These are phyloP conservation scores for Ambrosia hybrid DNA, from an alignment of 140 eudicot genomes.

Conservation along the genomic window DNA sequence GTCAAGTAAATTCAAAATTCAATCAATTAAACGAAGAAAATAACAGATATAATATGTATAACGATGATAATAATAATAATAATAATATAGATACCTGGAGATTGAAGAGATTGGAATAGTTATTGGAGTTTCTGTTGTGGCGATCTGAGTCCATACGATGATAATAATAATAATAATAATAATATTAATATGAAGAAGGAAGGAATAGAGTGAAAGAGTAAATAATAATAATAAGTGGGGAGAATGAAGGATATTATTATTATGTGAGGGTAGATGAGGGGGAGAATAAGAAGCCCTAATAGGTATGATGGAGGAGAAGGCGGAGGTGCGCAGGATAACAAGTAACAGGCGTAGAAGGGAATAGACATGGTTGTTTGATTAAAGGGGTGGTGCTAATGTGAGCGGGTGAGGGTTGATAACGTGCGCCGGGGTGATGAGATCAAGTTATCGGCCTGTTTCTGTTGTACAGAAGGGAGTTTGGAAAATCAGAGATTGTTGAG, in stretches of 20 bases:
- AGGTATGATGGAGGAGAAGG: constrained; percentile 53
- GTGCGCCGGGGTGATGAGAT: constrained; percentile 32
- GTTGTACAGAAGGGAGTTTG: constrained; percentile 10
- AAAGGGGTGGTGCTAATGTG: constrained; percentile 35
- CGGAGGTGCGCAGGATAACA: constrained; percentile 45
- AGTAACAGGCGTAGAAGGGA: constrained; percentile 22
- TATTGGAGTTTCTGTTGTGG: constrained; percentile 37
- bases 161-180: too few species aligned
- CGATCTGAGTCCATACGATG: constrained; percentile 57
- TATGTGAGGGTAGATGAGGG: constrained; percentile 12
- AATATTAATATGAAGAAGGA: constrained; percentile 8
- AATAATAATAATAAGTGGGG: neutral
- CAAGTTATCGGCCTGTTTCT: constrained; percentile 20
- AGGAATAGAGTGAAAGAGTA: constrained; percentile 23
- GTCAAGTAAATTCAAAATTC: constrained; percentile 13
- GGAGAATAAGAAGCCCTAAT: constrained; percentile 46
- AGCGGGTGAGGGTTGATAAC: constrained; percentile 36
- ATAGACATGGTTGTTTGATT: constrained; percentile 31
- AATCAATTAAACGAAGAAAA: neutral
- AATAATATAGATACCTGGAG: constrained; percentile 64
- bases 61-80: too few species aligned
- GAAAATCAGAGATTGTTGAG: constrained; percentile 27
- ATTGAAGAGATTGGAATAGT: constrained; percentile 77
- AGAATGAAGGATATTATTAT: constrained; percentile 7
- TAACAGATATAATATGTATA: neutral